Evolutionary conservation across 225 moss, liverwort and hornwort genomes (phyloP).

Genomic region (Polytrichum formosum): DNA sequence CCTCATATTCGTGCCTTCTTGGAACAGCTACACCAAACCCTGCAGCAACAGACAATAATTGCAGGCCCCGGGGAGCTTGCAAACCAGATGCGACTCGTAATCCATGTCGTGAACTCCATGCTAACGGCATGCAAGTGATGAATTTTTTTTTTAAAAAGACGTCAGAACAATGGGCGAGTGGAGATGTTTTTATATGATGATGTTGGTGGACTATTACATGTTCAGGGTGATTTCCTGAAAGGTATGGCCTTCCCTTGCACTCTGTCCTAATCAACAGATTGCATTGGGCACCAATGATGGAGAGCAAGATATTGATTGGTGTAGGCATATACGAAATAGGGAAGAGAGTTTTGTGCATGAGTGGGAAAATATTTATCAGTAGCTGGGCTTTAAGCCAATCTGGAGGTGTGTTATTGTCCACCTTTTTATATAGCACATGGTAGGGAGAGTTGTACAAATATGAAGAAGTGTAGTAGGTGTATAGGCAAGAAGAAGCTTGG

Average conservation of each 20-base stretch:
- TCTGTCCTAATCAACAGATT: conserved; percentile 13
- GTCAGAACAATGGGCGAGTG: background rate
- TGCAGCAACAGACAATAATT: conserved; percentile 72
- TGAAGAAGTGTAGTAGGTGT: conserved; percentile 31
- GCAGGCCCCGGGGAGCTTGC: conserved; percentile 74
- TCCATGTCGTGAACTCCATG: conserved; percentile 94
- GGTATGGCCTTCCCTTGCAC: conserved; percentile 17
- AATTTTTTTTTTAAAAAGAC: conserved; percentile 12
- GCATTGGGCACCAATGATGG: conserved; percentile 9
- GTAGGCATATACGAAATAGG: no score
- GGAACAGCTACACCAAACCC: conserved; percentile 81
- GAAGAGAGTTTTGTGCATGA: conserved; percentile 20
- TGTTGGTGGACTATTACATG: conserved; percentile 5
- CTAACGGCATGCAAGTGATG: conserved; percentile 74
- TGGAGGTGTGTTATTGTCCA: conserved; percentile 21
- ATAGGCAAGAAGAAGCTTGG: conserved; percentile 23
- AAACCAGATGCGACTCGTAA: conserved; percentile 78
- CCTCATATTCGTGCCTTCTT: conserved; percentile 82
- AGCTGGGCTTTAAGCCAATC: conserved; percentile 20
- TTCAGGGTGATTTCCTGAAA: conserved; percentile 1
- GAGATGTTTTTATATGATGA: conserved; percentile 11
- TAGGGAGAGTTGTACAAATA: conserved; percentile 44
- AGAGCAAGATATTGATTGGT: conserved; percentile 6
- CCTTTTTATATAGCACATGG: conserved; percentile 4
- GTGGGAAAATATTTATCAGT: conserved; percentile 29